These are phyloP conservation scores for Nicotiana obtusifolia DNA, from an alignment of 257 asterid genomes.

Conservation along the genomic window DNA sequence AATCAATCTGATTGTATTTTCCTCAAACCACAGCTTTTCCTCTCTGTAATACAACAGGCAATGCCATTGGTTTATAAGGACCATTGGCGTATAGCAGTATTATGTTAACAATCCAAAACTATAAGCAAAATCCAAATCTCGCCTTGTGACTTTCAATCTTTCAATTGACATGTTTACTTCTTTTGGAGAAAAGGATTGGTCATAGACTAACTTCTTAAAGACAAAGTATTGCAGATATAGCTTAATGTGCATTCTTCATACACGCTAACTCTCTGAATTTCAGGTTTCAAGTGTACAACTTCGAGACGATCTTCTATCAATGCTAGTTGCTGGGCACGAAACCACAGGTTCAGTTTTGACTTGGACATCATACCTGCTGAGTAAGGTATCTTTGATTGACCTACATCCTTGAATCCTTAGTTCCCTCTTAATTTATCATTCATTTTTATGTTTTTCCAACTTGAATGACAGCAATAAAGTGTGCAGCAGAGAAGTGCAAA, in stretches of 20 bases:
- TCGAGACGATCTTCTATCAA: slow-evolving; percentile 92
- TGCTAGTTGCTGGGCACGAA: slow-evolving; percentile 99
- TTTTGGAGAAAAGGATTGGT: background rate
- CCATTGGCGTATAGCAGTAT: background rate
- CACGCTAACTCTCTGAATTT: slow-evolving; percentile 10
- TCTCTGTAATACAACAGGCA: background rate
- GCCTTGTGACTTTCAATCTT: background rate
- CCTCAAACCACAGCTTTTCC: background rate
- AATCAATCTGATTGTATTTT: background rate
- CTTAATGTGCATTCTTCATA: background rate
- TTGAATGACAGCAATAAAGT: background rate
- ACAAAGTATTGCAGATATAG: background rate
- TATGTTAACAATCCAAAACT: background rate
- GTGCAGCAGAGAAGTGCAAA: background rate
- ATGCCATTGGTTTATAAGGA: background rate
- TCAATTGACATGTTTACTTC: background rate
- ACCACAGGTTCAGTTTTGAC: slow-evolving; percentile 96
- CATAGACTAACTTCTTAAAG: background rate
- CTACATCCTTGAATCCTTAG: background rate
- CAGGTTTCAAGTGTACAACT: slow-evolving; percentile 88
- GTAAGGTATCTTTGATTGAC: slow-evolving; percentile 55
- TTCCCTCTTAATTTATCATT: background rate
- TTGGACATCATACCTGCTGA: slow-evolving; percentile 80
- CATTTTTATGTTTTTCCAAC: background rate
- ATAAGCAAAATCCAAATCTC: background rate